These are phyloP conservation scores for Lodderomyces jiufengensis DNA, from an alignment of 1,139 yeast genomes.

Conservation along the genomic window DNA sequence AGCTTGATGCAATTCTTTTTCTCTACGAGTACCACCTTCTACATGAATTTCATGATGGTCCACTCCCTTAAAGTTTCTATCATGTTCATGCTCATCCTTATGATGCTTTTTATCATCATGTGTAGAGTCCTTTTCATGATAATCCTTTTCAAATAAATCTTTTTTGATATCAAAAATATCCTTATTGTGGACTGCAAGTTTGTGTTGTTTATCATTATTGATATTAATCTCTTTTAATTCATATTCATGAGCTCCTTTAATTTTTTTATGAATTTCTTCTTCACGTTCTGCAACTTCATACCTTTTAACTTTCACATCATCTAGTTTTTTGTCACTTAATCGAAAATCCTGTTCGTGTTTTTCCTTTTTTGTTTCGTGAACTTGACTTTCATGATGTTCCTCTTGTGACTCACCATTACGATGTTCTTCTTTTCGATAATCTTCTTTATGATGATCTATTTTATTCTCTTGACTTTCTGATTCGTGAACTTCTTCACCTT, in stretches of 20 bases:
- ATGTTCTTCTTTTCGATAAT: background rate
- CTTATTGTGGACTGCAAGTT: conserved; percentile 2
- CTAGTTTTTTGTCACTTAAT: background rate
- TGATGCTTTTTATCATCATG: conserved; percentile 2
- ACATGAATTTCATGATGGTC: conserved; percentile 4
- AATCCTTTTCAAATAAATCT: conserved; percentile 3
- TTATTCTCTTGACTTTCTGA: background rate
- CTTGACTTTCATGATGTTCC: background rate
- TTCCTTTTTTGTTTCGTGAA: background rate
- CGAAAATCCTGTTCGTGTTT: conserved; percentile 1
- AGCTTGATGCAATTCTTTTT: conserved; percentile 1
- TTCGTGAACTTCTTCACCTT: conserved; percentile 1
- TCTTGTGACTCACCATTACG: background rate
- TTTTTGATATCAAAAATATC: conserved; percentile 3
- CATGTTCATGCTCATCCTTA: conserved; percentile 2
- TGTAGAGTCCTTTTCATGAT: conserved; percentile 2
- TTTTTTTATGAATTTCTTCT: no score
- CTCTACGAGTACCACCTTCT: conserved; percentile 2
- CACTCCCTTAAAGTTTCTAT: conserved; percentile 2
- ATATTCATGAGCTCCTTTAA: background rate
- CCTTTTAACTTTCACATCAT: no score
- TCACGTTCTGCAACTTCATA: no score
- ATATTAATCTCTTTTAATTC: conserved; percentile 2
- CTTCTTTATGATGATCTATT: conserved; percentile 1
- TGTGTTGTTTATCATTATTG: conserved; percentile 1